Evolutionary conservation across 2,329 filamentous ascomycete species (phyloP), one percentile per base, ranked within the genome.

Genomic region (Fusarium hainanense): DNA sequence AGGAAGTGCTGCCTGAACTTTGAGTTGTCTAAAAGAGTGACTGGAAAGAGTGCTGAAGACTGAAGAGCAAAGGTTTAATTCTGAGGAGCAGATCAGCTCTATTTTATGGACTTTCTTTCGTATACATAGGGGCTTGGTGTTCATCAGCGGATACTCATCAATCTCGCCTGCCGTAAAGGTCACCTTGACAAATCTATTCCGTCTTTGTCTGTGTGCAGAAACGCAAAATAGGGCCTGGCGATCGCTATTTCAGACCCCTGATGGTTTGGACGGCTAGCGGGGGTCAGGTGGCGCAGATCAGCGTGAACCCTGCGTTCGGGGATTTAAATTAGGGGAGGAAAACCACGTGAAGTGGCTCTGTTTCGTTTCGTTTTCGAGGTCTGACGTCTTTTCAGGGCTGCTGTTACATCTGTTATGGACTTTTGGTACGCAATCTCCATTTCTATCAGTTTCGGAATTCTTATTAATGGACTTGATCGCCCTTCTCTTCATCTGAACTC

Each of bases 191-290:
- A 44, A 47, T 25, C 49, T 10, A 37, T 37, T 37, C 34, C 34
- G 34, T 37, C 43, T 46, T 16, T 16, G 43, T 23, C 43, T 23
- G 27, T 13, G 23, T 41, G 43, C 41, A 7, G 14, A 25, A 50
- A 54, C 58, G 55, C 12, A 21, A 20, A 56, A 37, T 44, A 48
- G 46, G 18, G 34, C 23, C 32, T n/a, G 68, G 51, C 68, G 68
- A 70, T 70, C 68, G 16, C 57, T 63, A 70, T 71, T 58, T 69
- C 47, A 50, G 34, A 58, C 55, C 55, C 55, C n/a, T 18, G 61
- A 1, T 9, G 18, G 32, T 52, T 11, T 37, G 7, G 16, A 34
- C n/a, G 11, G 25, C 37, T 41, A 63, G 60, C 37, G 52, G 30
- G 49, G 49, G 32, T 62, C 60, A 63, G 47, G 60, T 40, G 50